A percentile compares a stretch with the other conserved stretches of the same genome.
These are phyloP conservation scores for Botrytis hyacinthi DNA, from an alignment of 2,329 filamentous ascomycete genomes.

Conservation along the genomic window DNA sequence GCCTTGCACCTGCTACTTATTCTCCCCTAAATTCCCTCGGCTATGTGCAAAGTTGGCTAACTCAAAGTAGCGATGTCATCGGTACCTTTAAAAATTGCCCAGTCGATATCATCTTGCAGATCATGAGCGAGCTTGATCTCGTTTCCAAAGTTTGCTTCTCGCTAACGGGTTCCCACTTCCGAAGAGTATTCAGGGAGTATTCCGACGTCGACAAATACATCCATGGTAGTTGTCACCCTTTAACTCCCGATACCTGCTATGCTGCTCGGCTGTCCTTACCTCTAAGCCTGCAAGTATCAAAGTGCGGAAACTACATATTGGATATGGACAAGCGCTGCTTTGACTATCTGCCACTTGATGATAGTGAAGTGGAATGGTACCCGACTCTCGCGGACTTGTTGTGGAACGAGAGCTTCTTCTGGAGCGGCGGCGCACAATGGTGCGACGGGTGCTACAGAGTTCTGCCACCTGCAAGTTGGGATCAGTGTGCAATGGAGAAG, in stretches of 20 bases:
- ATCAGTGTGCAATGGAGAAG: background rate
- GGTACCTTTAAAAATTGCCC: background rate
- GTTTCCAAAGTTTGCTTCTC: constrained; percentile 3
- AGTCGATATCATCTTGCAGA: background rate
- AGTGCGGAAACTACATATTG: background rate
- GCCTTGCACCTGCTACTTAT: background rate
- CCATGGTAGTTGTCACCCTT: background rate
- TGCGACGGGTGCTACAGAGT: background rate
- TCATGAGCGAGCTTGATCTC: background rate
- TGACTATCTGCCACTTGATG: background rate
- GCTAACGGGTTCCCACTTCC: background rate
- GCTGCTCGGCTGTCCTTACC: background rate
- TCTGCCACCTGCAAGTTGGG: background rate
- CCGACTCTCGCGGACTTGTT: background rate
- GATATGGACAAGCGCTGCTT: background rate
- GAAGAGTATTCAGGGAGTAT: background rate
- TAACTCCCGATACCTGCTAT: background rate
- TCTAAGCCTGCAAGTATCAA: background rate
- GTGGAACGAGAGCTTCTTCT: background rate
- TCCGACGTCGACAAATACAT: background rate
- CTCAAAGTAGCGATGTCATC: background rate
- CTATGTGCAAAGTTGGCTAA: background rate
- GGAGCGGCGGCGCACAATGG: background rate
- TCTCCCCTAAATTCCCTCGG: too few relatives aligned
- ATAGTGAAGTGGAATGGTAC: background rate